Evolutionary conservation across 2,329 filamentous ascomycete genomes (phyloP), one percentile per base, ranked within the genome.

Genomic region (Monilinia fructicola): DNA sequence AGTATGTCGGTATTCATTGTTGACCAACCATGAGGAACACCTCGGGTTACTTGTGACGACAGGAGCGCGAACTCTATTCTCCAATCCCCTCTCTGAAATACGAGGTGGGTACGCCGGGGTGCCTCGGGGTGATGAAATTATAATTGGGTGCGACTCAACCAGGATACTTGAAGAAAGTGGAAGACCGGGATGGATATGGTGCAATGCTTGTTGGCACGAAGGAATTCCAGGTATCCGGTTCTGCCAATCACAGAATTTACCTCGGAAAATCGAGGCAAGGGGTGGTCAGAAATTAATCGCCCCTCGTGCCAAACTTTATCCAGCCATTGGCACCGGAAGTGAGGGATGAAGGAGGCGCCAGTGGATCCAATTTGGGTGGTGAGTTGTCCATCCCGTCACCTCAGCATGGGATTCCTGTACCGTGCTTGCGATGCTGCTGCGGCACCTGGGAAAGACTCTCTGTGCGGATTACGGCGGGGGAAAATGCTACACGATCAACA

Each of bases 141-240:
- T 28, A 16, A 12, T 11, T 16, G 54, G 18, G 54, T 58, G 40
- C 7, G 9, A 31, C 55, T 35, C 26, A 10, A 35, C 21, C 14
- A 6, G 55, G 55, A 44, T 16, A 18, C 12, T 14, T 59, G 26
- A 31, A 48, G 55, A 31, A 31, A 46, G 11, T 59, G 18, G 26
- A 28, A 9, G 18, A 26, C 26, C 18, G 46, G 42, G 42, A 26
- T 46, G 18, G 11, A n/a, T 11, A 26, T 58, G 18, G 28, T 28
- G 26, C 23, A 42, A 26, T 35, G 31, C 31, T 35, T 35, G 31
- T 35, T 35, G 31, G 23, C 55, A 46, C 26, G 3, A 48, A 31
- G 42, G 16, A 48, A 48, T 60, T 60, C 56, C 56, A 35, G 56
- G 23, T 48, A 60, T 42, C 56, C 35, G 56, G 56, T 48, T 48